These are phyloP conservation scores for Coprinopsis strossmayeri DNA, from an alignment of 768 basidiomycete species.

Conservation along the genomic window DNA sequence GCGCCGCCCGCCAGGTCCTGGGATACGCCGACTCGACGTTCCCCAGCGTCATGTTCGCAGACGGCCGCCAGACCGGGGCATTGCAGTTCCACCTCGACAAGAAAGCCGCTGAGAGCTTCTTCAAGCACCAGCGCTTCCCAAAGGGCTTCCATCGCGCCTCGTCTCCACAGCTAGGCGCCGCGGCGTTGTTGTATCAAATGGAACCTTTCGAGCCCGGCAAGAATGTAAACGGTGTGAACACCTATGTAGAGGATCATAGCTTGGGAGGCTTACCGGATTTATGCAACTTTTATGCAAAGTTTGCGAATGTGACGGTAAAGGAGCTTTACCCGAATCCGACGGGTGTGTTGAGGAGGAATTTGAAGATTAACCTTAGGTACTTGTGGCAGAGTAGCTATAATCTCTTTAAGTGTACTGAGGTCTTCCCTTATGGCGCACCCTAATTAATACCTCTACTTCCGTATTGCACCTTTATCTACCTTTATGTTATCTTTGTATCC, in stretches of 20 bases:
- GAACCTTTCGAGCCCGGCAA: slow-evolving; percentile 14
- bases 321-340: slow-evolving; percentile 15
- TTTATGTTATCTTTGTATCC: too few relatives aligned
- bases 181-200: slow-evolving; percentile 2
- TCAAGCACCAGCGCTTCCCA: slow-evolving; percentile 12
- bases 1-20: slow-evolving; percentile 12
- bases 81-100: slow-evolving; percentile 10
- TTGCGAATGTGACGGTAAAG: slow-evolving; percentile 14
- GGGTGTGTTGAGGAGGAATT: slow-evolving; percentile 10
- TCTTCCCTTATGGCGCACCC: slow-evolving; percentile 13
- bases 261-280: slow-evolving; percentile 6
- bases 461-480: too few relatives aligned
- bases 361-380: slow-evolving; percentile 11
- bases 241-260: slow-evolving; percentile 10
- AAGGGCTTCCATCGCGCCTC: slow-evolving; percentile 13
- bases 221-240: slow-evolving; percentile 13
- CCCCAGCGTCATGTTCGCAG: slow-evolving; percentile 13
- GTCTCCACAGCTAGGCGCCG: background rate
- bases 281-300: slow-evolving; percentile 14
- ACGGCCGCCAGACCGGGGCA: slow-evolving; percentile 10
- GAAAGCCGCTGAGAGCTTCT: slow-evolving; percentile 14
- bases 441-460: too few relatives aligned
- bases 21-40: slow-evolving; percentile 14
- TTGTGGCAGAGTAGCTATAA: too few relatives aligned
- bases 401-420: slow-evolving; percentile 1